Percentiles rank a stretch among this genome's conserved stretches.
Conservation (phyloP, 1,139 yeast genomes). For the Geotrichum klebahnii region DNA sequence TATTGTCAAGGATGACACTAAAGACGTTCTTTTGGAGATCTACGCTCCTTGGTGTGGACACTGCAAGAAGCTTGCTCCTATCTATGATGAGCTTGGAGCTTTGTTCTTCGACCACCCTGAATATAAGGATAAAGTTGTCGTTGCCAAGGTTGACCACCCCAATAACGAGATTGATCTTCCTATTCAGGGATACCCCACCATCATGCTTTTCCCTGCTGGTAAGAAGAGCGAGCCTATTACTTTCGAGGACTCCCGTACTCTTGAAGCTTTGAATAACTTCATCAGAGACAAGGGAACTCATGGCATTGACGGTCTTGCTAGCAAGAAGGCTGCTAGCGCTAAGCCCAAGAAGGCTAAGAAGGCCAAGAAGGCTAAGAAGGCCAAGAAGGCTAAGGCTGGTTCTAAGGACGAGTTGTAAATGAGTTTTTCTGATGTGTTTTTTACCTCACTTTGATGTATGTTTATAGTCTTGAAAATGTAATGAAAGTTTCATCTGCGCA, state of each 20-base stretch:
- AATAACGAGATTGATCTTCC: slow-evolving; percentile 73
- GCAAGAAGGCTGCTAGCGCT: slow-evolving; percentile 32
- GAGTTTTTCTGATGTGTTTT: neutral
- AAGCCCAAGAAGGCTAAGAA: slow-evolving; percentile 38
- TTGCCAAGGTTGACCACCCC: slow-evolving; percentile 89
- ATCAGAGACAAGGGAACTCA: slow-evolving; percentile 61
- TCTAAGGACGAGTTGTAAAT: slow-evolving; percentile 24
- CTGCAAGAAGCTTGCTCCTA: slow-evolving; percentile 93
- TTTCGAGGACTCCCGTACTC: slow-evolving; percentile 68
- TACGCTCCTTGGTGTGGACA: slow-evolving; percentile 99
- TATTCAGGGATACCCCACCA: slow-evolving; percentile 89
- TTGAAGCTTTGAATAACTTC: slow-evolving; percentile 67
- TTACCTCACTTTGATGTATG: no score
- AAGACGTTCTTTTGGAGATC: slow-evolving; percentile 89
- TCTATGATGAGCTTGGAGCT: slow-evolving; percentile 80
- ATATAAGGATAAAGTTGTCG: slow-evolving; percentile 49
- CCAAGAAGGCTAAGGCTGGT: slow-evolving; percentile 15
- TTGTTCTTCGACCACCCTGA: slow-evolving; percentile 49
- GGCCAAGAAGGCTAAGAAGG: slow-evolving; percentile 24
- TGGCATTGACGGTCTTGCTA: slow-evolving; percentile 50
- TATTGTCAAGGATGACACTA: slow-evolving; percentile 59
- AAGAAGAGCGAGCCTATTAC: slow-evolving; percentile 67
- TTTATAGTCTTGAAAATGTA: no score
- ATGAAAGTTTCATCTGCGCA: no score
- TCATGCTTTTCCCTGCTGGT: slow-evolving; percentile 90